These are phyloP conservation scores for Backusella luteola DNA, from an alignment of 192 early-diverging fungal species.

Conservation along the genomic window DNA sequence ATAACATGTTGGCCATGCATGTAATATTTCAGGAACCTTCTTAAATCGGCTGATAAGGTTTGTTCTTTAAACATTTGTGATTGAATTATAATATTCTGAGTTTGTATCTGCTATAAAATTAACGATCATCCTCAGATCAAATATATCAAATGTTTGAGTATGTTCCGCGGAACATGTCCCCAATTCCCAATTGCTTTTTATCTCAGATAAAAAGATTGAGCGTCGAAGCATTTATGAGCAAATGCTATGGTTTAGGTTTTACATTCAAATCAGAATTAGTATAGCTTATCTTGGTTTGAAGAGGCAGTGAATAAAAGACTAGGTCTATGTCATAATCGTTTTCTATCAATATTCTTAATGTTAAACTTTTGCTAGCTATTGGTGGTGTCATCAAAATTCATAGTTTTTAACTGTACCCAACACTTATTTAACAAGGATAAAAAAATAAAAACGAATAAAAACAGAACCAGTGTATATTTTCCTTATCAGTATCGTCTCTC, in stretches of 20 bases:
- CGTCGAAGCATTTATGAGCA: background rate
- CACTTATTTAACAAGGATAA: background rate
- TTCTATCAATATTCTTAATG: no score
- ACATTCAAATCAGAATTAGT: background rate
- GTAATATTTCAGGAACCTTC: background rate
- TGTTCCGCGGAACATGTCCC: background rate
- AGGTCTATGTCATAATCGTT: no score
- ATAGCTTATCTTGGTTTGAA: background rate
- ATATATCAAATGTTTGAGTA: background rate
- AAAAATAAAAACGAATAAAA: background rate
- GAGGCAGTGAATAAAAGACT: background rate
- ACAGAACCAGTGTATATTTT: background rate
- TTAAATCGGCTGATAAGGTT: background rate
- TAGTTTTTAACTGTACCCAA: background rate
- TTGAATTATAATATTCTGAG: background rate
- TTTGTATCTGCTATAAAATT: background rate
- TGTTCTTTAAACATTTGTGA: background rate
- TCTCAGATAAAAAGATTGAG: background rate
- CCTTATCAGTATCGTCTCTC: background rate
- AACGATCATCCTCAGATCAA: background rate
- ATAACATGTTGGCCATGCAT: background rate
- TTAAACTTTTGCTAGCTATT: background rate
- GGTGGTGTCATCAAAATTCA: no score
- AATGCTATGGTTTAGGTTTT: background rate
- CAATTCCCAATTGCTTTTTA: background rate